These are phyloP conservation scores for Herpetomonas muscarum DNA, from an alignment of 208 protist species.

Conservation along the genomic window DNA sequence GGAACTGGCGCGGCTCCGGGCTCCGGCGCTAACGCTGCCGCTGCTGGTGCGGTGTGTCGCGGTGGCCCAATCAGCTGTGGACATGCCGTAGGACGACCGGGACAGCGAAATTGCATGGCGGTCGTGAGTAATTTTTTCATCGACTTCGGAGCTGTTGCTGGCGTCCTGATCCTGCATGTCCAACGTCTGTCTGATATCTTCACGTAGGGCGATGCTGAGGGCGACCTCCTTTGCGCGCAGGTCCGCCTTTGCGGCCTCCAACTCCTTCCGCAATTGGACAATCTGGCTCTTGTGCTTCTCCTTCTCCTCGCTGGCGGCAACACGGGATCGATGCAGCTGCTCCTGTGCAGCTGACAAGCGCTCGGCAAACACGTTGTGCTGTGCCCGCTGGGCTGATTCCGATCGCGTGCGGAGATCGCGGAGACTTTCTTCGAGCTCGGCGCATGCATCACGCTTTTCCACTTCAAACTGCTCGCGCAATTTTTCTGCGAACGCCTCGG, in stretches of 20 bases:
- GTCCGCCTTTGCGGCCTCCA: conserved; percentile 17
- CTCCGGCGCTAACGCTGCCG: not conserved
- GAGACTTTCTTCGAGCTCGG: conserved; percentile 12
- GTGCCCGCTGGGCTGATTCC: conserved; percentile 17
- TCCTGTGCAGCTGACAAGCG: conserved; percentile 15
- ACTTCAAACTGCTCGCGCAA: not conserved
- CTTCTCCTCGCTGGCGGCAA: conserved; percentile 25
- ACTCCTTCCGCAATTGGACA: conserved; percentile 13
- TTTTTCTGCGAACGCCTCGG: no score
- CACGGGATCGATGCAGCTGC: conserved; percentile 17
- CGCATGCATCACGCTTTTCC: conserved; percentile 1
- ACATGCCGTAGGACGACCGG: not conserved
- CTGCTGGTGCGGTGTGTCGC: not conserved
- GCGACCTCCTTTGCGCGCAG: conserved; percentile 37
- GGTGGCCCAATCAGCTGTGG: not conserved
- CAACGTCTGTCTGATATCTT: not conserved
- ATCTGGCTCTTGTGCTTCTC: conserved; percentile 16
- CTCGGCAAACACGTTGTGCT: conserved; percentile 27
- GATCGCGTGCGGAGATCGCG: conserved; percentile 10
- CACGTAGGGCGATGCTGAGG: conserved; percentile 39
- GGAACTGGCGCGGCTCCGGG: no score
- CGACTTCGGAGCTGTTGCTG: not conserved
- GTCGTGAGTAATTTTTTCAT: not conserved
- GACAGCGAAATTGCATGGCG: not conserved
- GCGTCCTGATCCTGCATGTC: not conserved